A percentile compares a stretch with the other conserved stretches of the same genome.
These are phyloP conservation scores for Paecilomyces variotii DNA, from an alignment of 2,329 filamentous ascomycete genomes.

Conservation along the genomic window DNA sequence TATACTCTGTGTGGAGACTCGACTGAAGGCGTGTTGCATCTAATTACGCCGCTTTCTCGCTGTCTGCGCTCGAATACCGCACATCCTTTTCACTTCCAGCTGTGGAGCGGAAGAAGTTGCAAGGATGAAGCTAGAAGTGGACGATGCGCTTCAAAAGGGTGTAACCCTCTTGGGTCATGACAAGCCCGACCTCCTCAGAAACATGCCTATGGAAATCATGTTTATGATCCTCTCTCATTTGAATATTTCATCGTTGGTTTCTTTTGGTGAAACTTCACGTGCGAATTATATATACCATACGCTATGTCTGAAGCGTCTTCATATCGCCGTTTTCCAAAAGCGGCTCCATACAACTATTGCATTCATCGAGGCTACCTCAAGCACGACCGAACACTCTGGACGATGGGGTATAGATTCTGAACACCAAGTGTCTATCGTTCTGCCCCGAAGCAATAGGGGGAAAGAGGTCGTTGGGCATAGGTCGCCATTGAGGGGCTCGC, in stretches of 20 bases:
- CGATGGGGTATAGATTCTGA: constrained; percentile 3
- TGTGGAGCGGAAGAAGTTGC: neutral
- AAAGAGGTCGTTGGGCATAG: constrained; percentile 1
- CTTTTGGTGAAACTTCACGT: constrained; percentile 24
- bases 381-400: neutral
- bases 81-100: neutral
- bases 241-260: constrained; percentile 18
- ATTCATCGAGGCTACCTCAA: constrained; percentile 17
- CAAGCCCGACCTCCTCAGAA: constrained; percentile 13
- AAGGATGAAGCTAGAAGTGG: neutral
- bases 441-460: constrained; percentile 5
- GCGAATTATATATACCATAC: constrained; percentile 19
- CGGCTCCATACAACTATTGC: constrained; percentile 24
- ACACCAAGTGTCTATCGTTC: constrained; percentile 8
- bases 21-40: neutral
- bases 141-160: neutral
- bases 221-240: constrained; percentile 23
- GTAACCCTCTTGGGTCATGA: neutral
- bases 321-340: constrained; percentile 25
- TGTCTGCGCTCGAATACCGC: too few relatives aligned
- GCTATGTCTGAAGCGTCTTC: constrained; percentile 20
- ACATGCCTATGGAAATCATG: constrained; percentile 23
- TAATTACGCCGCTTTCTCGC: neutral
- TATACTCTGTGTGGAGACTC: neutral
- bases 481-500: constrained; percentile 2